These are phyloP conservation scores for Myriosclerotinia curreyana DNA, from an alignment of 2,329 filamentous ascomycete genomes.

Conservation along the genomic window DNA sequence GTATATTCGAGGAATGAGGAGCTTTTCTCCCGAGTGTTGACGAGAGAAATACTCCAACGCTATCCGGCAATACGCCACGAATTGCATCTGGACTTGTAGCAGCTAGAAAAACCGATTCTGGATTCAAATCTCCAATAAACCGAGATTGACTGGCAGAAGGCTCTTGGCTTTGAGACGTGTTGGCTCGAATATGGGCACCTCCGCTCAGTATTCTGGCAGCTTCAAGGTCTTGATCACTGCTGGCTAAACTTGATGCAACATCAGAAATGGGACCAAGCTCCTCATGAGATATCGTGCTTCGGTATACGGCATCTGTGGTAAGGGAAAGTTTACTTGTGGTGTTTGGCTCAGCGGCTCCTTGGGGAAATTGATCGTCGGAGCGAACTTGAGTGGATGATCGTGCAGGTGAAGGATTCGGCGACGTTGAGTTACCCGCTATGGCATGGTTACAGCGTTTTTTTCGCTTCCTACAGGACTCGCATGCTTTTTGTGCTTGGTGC, in stretches of 20 bases:
- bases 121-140: conserved; percentile 59
- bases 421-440: background rate
- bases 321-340: background rate
- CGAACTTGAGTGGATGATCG: background rate
- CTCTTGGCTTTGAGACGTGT: background rate
- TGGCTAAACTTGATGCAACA: conserved; percentile 10
- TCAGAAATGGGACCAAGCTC: background rate
- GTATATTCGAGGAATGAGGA: conserved; percentile 5
- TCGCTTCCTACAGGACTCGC: conserved; percentile 49
- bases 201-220: conserved; percentile 22
- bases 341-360: background rate
- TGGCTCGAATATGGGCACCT: conserved; percentile 13
- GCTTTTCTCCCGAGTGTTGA: conserved; percentile 17
- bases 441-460: conserved; percentile 45
- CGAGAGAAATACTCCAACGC: conserved; percentile 55
- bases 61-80: conserved; percentile 46
- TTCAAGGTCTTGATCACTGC: conserved; percentile 21
- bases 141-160: conserved; percentile 36
- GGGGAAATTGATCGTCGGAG: background rate
- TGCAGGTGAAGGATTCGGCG: background rate
- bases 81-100: conserved; percentile 46
- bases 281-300: conserved; percentile 1
- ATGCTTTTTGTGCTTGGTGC: conserved; percentile 58
- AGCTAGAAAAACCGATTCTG: conserved; percentile 58
- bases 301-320: background rate